Conservation (phyloP, 345 rosid genomes). For the Boechera retrofracta region DNA sequence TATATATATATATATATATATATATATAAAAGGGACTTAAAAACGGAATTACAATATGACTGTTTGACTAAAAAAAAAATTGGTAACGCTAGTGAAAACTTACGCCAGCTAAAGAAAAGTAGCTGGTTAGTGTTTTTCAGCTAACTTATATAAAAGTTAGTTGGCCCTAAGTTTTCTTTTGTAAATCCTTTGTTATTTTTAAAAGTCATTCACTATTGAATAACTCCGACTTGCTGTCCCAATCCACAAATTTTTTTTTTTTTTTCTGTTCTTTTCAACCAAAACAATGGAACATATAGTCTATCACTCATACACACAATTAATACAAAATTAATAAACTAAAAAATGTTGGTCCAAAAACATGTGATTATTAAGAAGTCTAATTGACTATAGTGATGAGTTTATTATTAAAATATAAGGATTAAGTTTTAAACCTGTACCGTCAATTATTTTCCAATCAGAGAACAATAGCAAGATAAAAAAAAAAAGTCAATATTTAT, state of each 20-base stretch:
- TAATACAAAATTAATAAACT: too few species aligned
- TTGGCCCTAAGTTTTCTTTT: slow-evolving; percentile 15
- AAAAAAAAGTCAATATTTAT: neutral
- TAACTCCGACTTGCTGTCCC: neutral
- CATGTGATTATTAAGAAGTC: neutral
- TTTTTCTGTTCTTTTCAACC: too few species aligned
- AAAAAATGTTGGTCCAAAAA: neutral
- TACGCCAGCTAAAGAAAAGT: slow-evolving; percentile 1
- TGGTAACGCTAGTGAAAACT: neutral
- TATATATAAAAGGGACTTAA: too few species aligned
- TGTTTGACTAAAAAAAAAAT: too few species aligned
- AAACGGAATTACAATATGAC: too few species aligned
- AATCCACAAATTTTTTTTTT: too few species aligned
- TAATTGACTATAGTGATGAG: too few species aligned
- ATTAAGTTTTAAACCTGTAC: neutral
- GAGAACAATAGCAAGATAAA: neutral
- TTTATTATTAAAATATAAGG: too few species aligned
- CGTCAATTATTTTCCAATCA: neutral
- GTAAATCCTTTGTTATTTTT: neutral
- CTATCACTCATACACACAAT: too few species aligned
- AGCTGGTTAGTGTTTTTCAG: neutral
- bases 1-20: too few species aligned
- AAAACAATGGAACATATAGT: too few species aligned
- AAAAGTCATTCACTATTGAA: neutral
- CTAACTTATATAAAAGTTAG: slow-evolving; percentile 14